Conservation (phyloP, 1,284 basidiomycete genomes). For the Microstroma glucosiphilum region DNA sequence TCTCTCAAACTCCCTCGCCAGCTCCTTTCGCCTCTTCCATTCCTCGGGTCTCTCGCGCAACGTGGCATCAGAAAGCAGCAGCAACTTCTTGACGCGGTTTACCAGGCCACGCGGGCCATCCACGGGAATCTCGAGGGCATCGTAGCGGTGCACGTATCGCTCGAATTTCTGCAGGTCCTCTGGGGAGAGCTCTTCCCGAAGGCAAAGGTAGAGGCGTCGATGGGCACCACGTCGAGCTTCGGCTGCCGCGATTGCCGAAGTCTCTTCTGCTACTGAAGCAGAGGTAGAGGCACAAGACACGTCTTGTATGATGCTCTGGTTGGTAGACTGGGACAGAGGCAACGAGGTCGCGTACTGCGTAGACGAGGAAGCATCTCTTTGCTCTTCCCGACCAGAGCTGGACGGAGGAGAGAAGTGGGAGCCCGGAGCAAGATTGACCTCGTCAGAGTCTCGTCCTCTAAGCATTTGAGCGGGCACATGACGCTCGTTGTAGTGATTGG, state of each 20-base stretch:
- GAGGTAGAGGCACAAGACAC: neutral
- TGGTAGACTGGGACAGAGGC: neutral
- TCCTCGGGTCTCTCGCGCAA: constrained; percentile 29
- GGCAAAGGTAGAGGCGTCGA: constrained; percentile 33
- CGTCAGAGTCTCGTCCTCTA: too few species aligned
- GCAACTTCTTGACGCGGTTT: constrained; percentile 37
- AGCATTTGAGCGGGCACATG: too few species aligned
- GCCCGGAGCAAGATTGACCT: neutral
- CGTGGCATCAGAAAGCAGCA: constrained; percentile 34
- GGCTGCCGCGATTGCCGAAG: neutral
- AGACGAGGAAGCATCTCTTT: neutral
- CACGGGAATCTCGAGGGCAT: constrained; percentile 37
- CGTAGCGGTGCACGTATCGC: constrained; percentile 38
- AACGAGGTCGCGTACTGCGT: neutral
- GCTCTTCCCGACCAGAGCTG: neutral
- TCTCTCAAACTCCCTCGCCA: constrained; percentile 40
- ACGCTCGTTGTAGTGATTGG: neutral
- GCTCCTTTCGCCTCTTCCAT: constrained; percentile 26
- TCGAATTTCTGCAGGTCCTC: constrained; percentile 39
- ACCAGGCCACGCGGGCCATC: constrained; percentile 38
- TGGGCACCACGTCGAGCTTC: constrained; percentile 13
- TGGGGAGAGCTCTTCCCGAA: constrained; percentile 27
- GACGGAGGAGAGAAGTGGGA: neutral
- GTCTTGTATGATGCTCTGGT: too few species aligned
- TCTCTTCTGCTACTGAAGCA: constrained; percentile 4